Conservation (phyloP, 129 eudicot species). For the Gnaphalium uliginosum region DNA sequence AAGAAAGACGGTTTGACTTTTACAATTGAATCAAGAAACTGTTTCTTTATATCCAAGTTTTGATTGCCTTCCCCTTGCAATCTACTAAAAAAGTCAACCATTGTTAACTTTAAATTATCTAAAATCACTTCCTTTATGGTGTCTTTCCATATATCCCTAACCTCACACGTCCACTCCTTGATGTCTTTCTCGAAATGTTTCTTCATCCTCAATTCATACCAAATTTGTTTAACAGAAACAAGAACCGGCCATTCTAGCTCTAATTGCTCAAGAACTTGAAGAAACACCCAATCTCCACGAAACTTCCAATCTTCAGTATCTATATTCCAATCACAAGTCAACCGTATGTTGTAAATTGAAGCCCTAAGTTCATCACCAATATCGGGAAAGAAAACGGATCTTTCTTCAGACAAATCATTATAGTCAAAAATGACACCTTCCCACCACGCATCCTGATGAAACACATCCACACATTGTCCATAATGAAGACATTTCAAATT, state of each 20-base stretch:
- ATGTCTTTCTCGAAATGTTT: conserved; percentile 39
- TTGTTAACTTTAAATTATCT: conserved; percentile 48
- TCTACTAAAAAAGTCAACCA: conserved; percentile 40
- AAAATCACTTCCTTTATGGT: conserved; percentile 44
- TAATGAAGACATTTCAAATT: conserved; percentile 42
- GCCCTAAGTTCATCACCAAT: conserved; percentile 70
- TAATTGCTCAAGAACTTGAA: conserved; percentile 60
- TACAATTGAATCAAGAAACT: conserved; percentile 34
- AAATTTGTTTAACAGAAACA: conserved; percentile 75
- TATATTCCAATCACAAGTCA: conserved; percentile 71
- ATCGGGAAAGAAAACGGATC: conserved; percentile 80
- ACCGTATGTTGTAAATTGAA: conserved; percentile 35
- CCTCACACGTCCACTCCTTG: conserved; percentile 66
- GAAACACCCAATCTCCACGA: conserved; percentile 77
- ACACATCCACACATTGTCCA: conserved; percentile 83
- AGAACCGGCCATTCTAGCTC: conserved; percentile 51
- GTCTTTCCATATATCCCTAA: conserved; percentile 48
- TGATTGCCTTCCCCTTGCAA: conserved; percentile 36
- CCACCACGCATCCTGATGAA: conserved; percentile 86
- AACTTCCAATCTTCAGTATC: conserved; percentile 52
- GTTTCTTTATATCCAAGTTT: conserved; percentile 37
- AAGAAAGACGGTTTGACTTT: conserved; percentile 29
- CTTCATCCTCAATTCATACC: conserved; percentile 75
- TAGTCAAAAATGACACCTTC: conserved; percentile 85
- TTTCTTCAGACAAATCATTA: conserved; percentile 41